These are phyloP conservation scores for Dioszegia hungarica DNA, from an alignment of 768 basidiomycete genomes.

Conservation along the genomic window DNA sequence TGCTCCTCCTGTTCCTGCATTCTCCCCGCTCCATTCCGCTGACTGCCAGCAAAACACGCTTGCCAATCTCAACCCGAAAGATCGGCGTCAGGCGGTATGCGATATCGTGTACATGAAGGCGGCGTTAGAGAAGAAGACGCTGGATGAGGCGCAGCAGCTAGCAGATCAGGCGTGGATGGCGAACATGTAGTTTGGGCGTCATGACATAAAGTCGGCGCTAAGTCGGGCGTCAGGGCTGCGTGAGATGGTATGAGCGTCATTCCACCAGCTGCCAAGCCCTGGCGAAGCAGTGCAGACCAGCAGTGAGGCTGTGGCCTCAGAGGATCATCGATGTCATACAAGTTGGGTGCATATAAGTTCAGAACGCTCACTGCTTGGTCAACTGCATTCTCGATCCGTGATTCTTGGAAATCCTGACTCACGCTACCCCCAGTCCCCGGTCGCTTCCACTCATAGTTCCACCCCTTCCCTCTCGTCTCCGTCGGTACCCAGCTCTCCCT, in stretches of 20 bases:
- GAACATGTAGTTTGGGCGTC: neutral
- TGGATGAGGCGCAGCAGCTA: conserved; percentile 2
- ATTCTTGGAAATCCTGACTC: neutral
- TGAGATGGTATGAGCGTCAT: too few species aligned
- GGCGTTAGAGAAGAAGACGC: conserved; percentile 4
- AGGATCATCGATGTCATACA: too few species aligned
- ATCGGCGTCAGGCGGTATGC: conserved; percentile 15
- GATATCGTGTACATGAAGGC: conserved; percentile 19
- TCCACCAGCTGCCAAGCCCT: too few species aligned
- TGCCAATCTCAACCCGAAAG: conserved; percentile 9
- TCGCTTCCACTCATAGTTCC: conserved; percentile 77
- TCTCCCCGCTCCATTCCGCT: too few species aligned
- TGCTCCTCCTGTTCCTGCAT: too few species aligned
- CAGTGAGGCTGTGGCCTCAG: too few species aligned
- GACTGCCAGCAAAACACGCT: conserved; percentile 8
- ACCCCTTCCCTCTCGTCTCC: conserved; percentile 73
- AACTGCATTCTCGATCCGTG: neutral
- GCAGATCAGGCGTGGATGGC: neutral
- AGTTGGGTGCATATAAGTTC: too few species aligned
- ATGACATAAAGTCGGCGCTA: too few species aligned
- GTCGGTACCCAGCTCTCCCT: conserved; percentile 79
- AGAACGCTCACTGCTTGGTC: neutral
- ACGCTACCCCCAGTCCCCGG: conserved; percentile 8
- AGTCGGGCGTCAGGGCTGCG: too few species aligned
- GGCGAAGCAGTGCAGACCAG: too few species aligned